Percentiles rank a stretch among this genome's conserved stretches.
Evolutionary conservation across 768 basidiomycete genomes (phyloP).

Genomic region (Hygrocybe coccinea): DNA sequence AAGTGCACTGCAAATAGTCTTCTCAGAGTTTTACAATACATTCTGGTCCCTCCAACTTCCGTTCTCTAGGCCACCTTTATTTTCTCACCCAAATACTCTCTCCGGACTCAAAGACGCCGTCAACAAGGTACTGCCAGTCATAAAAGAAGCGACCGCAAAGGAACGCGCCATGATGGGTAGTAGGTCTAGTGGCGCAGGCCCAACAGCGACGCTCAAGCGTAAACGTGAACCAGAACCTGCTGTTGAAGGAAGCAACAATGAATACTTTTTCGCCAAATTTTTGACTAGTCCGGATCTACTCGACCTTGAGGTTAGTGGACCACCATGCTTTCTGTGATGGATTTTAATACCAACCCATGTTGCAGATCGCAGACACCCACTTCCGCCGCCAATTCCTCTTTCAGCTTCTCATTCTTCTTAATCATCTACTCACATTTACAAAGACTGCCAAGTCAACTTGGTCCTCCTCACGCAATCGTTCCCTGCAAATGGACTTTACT

Average conservation of each 20-base stretch:
- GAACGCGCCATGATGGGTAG: conserved; percentile 87
- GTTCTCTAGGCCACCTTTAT: conserved; percentile 76
- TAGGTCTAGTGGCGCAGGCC: conserved; percentile 37
- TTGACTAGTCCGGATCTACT: conserved; percentile 82
- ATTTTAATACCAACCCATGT: not conserved
- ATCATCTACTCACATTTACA: conserved; percentile 72
- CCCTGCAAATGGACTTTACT: conserved; percentile 79
- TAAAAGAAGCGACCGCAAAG: conserved; percentile 82
- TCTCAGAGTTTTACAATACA: conserved; percentile 70
- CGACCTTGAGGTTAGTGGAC: conserved; percentile 76
- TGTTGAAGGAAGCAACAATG: conserved; percentile 52
- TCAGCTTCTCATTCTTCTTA: conserved; percentile 73
- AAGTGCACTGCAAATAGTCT: conserved; percentile 4
- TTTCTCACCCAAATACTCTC: conserved; percentile 54
- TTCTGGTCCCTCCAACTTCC: conserved; percentile 88
- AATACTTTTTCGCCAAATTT: conserved; percentile 94
- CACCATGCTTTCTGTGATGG: not conserved
- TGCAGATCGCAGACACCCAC: conserved; percentile 79
- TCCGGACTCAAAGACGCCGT: conserved; percentile 65
- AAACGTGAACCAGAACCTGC: conserved; percentile 54
- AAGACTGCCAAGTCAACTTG: conserved; percentile 58
- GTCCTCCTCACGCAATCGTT: conserved; percentile 63
- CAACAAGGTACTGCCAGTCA: conserved; percentile 66
- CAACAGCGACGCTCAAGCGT: conserved; percentile 47
- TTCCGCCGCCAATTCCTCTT: conserved; percentile 93